Evolutionary conservation across 176 grass and related monocot genomes (phyloP).

Genomic region (Aechmea fasciata): DNA sequence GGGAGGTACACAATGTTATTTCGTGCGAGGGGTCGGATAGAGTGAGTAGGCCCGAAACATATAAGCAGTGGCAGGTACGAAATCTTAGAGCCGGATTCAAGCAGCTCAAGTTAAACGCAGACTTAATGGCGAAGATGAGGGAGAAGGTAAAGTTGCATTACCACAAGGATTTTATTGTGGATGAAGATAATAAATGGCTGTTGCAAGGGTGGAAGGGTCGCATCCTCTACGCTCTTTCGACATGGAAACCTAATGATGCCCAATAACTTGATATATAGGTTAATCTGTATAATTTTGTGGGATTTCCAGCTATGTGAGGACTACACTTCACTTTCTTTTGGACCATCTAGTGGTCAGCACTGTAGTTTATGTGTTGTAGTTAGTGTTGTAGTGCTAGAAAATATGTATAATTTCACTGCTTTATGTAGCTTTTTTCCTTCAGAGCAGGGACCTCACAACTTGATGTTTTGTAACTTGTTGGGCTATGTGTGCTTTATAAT

Average conservation of each 20-base stretch:
- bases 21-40: slow-evolving; percentile 59
- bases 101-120: slow-evolving; percentile 47
- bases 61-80: slow-evolving; percentile 85
- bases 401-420: too few relatives aligned
- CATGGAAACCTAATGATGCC: slow-evolving; percentile 39
- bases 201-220: slow-evolving; percentile 88
- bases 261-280: not conserved
- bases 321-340: too few relatives aligned
- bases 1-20: slow-evolving; percentile 60
- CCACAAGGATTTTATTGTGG: slow-evolving; percentile 80
- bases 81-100: slow-evolving; percentile 65
- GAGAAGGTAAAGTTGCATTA: slow-evolving; percentile 42
- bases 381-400: too few relatives aligned
- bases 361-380: too few relatives aligned
- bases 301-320: too few relatives aligned
- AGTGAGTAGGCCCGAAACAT: slow-evolving; percentile 28
- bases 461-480: too few relatives aligned
- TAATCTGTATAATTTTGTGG: too few relatives aligned
- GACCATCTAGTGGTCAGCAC: too few relatives aligned
- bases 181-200: slow-evolving; percentile 64
- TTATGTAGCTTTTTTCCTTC: too few relatives aligned
- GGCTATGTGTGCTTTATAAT: too few relatives aligned
- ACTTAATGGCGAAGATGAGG: slow-evolving; percentile 25
- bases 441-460: too few relatives aligned
- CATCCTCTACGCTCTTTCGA: slow-evolving; percentile 47